Evolutionary conservation across 805 yeast species (phyloP).

Genomic region (Ogataea salicorniae): DNA sequence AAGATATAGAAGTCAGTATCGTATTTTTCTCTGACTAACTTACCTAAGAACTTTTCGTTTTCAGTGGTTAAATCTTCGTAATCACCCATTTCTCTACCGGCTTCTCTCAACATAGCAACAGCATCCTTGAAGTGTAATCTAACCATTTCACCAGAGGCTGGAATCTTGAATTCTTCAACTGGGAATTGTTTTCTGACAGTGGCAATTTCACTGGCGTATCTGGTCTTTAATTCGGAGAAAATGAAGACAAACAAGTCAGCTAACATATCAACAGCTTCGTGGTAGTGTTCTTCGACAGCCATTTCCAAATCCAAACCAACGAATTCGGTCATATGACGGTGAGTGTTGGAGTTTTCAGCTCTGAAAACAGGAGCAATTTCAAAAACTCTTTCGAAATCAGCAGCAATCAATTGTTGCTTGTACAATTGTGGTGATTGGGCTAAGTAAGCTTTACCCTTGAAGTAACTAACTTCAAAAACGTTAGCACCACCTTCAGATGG

Average conservation of each 20-base stretch:
- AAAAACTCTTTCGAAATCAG: constrained; percentile 93
- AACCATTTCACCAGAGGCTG: constrained; percentile 91
- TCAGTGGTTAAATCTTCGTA: constrained; percentile 90
- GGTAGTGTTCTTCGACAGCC: constrained; percentile 97
- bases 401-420: constrained; percentile 97
- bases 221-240: constrained; percentile 72
- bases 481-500: constrained; percentile 98
- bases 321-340: constrained; percentile 99
- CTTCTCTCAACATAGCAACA: constrained; percentile 75
- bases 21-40: constrained; percentile 85
- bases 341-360: constrained; percentile 98
- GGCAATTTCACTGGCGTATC: constrained; percentile 82
- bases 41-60: constrained; percentile 90
- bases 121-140: constrained; percentile 88
- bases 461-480: constrained; percentile 89
- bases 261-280: constrained; percentile 68
- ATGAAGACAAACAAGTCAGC: constrained; percentile 75
- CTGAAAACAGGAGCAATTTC: constrained; percentile 98
- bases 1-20: constrained; percentile 96
- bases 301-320: constrained; percentile 96
- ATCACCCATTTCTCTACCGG: constrained; percentile 82
- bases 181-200: constrained; percentile 92
- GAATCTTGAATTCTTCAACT: constrained; percentile 94
- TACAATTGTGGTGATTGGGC: constrained; percentile 98
- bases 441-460: constrained; percentile 86